A percentile compares a stretch with the other conserved stretches of the same genome.
Evolutionary conservation across 148 eudicot species (phyloP).

Genomic region (Camellia sinensis): DNA sequence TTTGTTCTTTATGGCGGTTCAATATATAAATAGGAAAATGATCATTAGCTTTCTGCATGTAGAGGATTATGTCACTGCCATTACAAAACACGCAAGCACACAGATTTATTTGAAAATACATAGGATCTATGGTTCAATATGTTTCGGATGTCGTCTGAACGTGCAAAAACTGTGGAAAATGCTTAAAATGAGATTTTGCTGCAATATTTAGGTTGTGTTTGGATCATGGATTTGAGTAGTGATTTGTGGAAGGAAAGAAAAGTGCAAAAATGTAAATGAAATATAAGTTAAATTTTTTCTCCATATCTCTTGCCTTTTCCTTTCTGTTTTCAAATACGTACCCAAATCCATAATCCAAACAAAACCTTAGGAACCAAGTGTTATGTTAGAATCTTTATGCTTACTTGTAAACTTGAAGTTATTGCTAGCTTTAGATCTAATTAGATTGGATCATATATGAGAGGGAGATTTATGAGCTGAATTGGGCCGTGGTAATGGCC

Average conservation of each 20-base stretch:
- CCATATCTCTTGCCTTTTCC: too few species aligned
- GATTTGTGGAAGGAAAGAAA: too few species aligned
- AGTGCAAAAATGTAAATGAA: too few species aligned
- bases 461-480: too few species aligned
- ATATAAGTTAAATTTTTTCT: too few species aligned
- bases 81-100: not conserved
- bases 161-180: not conserved
- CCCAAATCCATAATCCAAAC: too few species aligned
- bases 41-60: not conserved
- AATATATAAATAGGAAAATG: not conserved
- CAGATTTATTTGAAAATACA: not conserved
- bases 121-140: not conserved
- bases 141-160: too few species aligned
- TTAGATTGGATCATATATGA: not conserved
- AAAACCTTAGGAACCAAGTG: not conserved
- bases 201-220: not conserved
- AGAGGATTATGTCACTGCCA: not conserved
- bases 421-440: constrained; percentile 3
- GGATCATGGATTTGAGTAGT: too few species aligned
- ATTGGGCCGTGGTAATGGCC: too few species aligned
- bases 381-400: not conserved
- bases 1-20: not conserved
- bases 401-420: not conserved
- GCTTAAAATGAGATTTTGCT: not conserved
- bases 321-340: too few species aligned